Evolutionary conservation across 805 yeast genomes (phyloP).

Genomic region (Starmerella floris): DNA sequence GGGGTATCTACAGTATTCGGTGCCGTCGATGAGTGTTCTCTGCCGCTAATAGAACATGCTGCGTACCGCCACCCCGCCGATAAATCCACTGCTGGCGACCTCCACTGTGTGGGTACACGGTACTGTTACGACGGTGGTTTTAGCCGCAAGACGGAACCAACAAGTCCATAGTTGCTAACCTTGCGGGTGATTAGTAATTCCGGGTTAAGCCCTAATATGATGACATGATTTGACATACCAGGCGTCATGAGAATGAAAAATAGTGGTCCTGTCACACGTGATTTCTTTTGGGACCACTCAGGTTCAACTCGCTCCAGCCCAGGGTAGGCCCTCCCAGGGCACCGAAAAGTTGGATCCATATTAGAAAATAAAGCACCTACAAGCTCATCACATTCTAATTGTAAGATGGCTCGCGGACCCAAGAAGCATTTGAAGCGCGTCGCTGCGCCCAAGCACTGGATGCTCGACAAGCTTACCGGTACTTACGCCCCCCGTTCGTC

Average conservation of each 20-base stretch:
- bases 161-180: no score
- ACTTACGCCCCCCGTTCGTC: slow-evolving; percentile 99
- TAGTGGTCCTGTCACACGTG: slow-evolving; percentile 8
- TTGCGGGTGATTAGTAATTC: no score
- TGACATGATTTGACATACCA: background rate
- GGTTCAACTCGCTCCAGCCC: background rate
- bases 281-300: slow-evolving; percentile 16
- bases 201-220: slow-evolving; percentile 6
- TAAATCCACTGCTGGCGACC: no score
- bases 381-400: slow-evolving; percentile 6
- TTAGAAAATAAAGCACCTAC: background rate
- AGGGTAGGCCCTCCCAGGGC: background rate
- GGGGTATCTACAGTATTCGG: no score
- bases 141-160: no score
- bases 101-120: no score
- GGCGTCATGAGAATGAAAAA: background rate
- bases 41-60: no score
- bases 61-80: no score
- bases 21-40: no score
- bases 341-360: slow-evolving; percentile 13
- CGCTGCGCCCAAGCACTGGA: slow-evolving; percentile 99
- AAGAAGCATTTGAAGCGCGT: slow-evolving; percentile 98
- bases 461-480: slow-evolving; percentile 99
- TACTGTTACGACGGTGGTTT: no score
- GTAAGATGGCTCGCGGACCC: slow-evolving; percentile 37